phyloP scores from a whole-genome alignment of 148 eudicot genomes.

The Hydrangea macrophylla region DNA sequence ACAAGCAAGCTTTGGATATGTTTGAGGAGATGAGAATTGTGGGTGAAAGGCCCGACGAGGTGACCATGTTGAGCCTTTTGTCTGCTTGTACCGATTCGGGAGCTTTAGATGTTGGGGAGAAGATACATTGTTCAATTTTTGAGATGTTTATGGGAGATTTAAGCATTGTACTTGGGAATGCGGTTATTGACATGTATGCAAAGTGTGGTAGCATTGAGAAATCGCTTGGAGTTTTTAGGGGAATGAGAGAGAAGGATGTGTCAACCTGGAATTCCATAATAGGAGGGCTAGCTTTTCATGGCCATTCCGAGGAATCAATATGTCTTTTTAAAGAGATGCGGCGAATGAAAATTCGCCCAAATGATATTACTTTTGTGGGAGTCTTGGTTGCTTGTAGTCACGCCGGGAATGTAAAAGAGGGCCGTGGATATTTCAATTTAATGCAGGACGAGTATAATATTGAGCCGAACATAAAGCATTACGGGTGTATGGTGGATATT shows the following conservation, averaged over 20 bases:
- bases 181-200: constrained; percentile 64
- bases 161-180: constrained; percentile 45
- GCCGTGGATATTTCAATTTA: constrained; percentile 36
- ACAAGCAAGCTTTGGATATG: constrained; percentile 38
- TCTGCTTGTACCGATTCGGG: constrained; percentile 62
- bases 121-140: constrained; percentile 36
- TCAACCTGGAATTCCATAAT: constrained; percentile 55
- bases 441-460: constrained; percentile 40
- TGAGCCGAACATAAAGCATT: constrained; percentile 48
- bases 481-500: constrained; percentile 65
- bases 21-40: constrained; percentile 45
- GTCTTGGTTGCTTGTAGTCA: constrained; percentile 57
- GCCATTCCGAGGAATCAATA: constrained; percentile 39
- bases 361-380: constrained; percentile 51
- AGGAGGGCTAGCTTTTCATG: constrained; percentile 51
- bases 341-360: constrained; percentile 28
- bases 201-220: constrained; percentile 53
- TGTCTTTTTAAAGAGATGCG: constrained; percentile 43
- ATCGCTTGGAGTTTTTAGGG: constrained; percentile 39
- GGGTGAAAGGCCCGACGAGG: constrained; percentile 54
- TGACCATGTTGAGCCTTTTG: constrained; percentile 58
- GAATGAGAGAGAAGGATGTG: constrained; percentile 43
- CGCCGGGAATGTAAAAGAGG: constrained; percentile 48
- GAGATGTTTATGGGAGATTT: constrained; percentile 32
- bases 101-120: constrained; percentile 45